A percentile compares a stretch with the other conserved stretches of the same genome.
Evolutionary conservation across 768 basidiomycete genomes (phyloP).

Genomic region (Xerocomellus intermedius): DNA sequence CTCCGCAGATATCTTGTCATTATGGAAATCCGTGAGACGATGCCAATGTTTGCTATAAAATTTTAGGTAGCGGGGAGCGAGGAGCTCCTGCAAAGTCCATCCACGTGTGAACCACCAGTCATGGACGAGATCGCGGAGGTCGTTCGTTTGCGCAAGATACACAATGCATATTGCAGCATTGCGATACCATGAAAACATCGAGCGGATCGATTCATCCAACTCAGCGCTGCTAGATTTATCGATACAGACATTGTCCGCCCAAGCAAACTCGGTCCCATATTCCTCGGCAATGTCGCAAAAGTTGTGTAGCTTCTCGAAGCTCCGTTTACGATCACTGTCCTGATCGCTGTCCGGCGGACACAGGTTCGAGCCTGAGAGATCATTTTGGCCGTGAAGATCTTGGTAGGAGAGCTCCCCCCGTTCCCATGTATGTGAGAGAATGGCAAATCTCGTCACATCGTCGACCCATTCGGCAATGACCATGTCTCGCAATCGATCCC

Average conservation of each 20-base stretch:
- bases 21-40: neutral
- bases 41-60: constrained; percentile 16
- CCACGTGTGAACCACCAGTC: constrained; percentile 18
- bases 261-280: constrained; percentile 4
- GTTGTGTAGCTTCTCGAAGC: too few species aligned
- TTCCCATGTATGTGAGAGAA: constrained; percentile 1
- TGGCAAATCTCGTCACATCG: neutral
- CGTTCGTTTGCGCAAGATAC: constrained; percentile 4
- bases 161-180: constrained; percentile 13
- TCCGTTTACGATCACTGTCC: too few species aligned
- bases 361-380: neutral
- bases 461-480: neutral
- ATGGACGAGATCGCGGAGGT: neutral
- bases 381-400: neutral
- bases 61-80: constrained; percentile 13
- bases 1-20: constrained; percentile 1
- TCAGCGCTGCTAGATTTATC: constrained; percentile 19
- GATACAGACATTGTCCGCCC: constrained; percentile 19
- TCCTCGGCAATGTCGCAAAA: neutral
- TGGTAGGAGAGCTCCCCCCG: neutral
- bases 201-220: constrained; percentile 19
- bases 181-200: constrained; percentile 24
- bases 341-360: neutral
- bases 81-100: constrained; percentile 8
- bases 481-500: neutral